phyloP scores from a whole-genome alignment of 2,329 filamentous ascomycete species.

The Fusarium citri region DNA sequence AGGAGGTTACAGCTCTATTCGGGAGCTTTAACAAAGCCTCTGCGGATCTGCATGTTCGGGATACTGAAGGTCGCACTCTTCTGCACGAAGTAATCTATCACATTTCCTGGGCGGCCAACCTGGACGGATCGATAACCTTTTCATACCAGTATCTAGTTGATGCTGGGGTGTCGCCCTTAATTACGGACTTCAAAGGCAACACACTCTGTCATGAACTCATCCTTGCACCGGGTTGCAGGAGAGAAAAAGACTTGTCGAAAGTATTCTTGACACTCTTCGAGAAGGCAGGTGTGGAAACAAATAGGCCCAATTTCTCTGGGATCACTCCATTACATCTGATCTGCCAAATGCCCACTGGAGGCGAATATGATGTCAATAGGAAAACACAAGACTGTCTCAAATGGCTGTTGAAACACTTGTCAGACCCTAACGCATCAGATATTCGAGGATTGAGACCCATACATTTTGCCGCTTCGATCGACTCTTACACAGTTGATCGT shows the following conservation, averaged over 20 bases:
- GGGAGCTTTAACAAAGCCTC: conserved; percentile 5
- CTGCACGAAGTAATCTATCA: conserved; percentile 19
- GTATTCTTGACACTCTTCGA: conserved; percentile 2
- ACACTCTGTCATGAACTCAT: conserved; percentile 32
- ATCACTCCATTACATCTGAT: conserved; percentile 31
- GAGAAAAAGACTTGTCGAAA: not conserved
- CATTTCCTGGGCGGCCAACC: not conserved
- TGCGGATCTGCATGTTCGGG: conserved; percentile 1
- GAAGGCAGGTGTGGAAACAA: conserved; percentile 10
- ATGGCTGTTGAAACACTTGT: conserved; percentile 10
- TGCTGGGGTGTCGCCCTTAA: conserved; percentile 16
- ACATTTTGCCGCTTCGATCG: conserved; percentile 34
- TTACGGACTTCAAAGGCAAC: conserved; percentile 29
- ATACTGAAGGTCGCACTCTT: conserved; percentile 20
- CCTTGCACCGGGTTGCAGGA: not conserved
- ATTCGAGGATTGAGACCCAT: conserved; percentile 22
- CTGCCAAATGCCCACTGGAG: conserved; percentile 2
- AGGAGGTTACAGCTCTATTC: not conserved
- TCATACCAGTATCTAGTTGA: conserved; percentile 21
- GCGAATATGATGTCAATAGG: not conserved
- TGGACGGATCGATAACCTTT: not conserved
- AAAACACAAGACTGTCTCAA: conserved; percentile 7
- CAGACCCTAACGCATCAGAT: conserved; percentile 10
- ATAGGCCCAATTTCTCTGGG: conserved; percentile 22
- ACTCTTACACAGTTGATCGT: conserved; percentile 6